These are phyloP conservation scores for Mycena amicta DNA, from an alignment of 768 basidiomycete genomes.

Conservation along the genomic window DNA sequence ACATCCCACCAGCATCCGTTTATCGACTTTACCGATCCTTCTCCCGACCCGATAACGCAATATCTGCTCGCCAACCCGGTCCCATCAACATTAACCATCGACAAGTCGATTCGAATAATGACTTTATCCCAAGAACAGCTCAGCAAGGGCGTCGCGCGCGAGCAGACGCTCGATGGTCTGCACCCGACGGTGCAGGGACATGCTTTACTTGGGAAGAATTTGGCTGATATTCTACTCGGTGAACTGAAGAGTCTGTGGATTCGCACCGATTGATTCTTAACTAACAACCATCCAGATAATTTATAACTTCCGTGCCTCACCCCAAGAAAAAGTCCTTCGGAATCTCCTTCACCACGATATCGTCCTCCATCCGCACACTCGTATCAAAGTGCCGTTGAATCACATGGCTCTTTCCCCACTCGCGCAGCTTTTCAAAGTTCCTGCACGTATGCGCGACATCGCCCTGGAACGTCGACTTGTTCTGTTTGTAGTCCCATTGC, in stretches of 20 bases:
- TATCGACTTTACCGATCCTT: slow-evolving; percentile 14
- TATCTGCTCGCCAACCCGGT: neutral
- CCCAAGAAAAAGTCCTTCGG: slow-evolving; percentile 2
- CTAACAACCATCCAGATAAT: neutral
- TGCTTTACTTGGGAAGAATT: neutral
- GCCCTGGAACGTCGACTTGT: neutral
- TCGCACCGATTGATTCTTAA: neutral
- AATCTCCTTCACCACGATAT: slow-evolving; percentile 2
- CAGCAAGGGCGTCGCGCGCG: neutral
- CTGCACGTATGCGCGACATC: slow-evolving; percentile 10
- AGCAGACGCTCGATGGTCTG: slow-evolving; percentile 15
- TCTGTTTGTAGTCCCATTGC: slow-evolving; percentile 6
- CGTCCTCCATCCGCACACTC: slow-evolving; percentile 9
- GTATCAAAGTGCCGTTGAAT: neutral
- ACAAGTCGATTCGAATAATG: neutral
- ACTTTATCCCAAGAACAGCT: neutral
- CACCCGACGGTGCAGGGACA: slow-evolving; percentile 11
- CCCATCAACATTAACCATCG: neutral
- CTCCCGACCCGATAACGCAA: neutral
- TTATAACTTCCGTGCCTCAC: neutral
- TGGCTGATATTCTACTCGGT: neutral
- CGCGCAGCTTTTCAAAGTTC: slow-evolving; percentile 9
- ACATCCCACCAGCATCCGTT: slow-evolving; percentile 14
- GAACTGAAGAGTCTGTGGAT: neutral
- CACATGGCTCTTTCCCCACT: slow-evolving; percentile 4